Base-by-base conservation (phyloP, 2,329 filamentous ascomycete genomes). In the Ceratocystis alfenasii region DNA sequence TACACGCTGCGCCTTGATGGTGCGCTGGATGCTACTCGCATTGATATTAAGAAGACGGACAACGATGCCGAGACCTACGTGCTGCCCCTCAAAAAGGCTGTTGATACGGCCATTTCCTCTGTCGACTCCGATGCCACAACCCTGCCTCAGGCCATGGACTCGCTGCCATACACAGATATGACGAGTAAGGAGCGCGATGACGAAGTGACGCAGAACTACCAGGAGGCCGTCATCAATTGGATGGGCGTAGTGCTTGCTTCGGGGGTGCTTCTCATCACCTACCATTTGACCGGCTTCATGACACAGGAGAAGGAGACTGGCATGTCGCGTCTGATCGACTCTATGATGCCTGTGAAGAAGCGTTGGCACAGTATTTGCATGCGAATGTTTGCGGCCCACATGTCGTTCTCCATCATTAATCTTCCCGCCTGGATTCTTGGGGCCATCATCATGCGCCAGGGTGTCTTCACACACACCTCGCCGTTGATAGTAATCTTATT, bases 281-380 rank as follows among this genome's bases (percentile, higher is more conserved):
- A 96, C 73, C 91, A 96, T 71, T 79, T 95, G 66, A 89, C 90
- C 0, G 92, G 92, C 7, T 85, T 92, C 71, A 87, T 95, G 73
- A 91, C 92, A 6, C 85, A 86, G 1, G 92, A 96, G 75, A 81
- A 92, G 66, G 92, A 96, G 76, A 79, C 85, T 17, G 92, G 91
- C 67, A 94, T 96, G 82, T 89, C 89, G 3, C 89, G 91, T 69
- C 79, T 96, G 33, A 84, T 96, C 55, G 92, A 96, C 75, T 87
- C 90, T 65, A 96, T 95, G 90, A 92, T 94, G 80, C 87, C 89
- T 0, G 89, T 89, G 65, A 80, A 81, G 65, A 81, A 81, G 62
- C 78, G 83, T 55, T 95, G 90, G 89, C 81, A 90, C 71, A 85
- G 88, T 8, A 89, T 93, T 75, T 83, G 85, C 25, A 87, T 88